phyloP scores from a whole-genome alignment of 179 eudicot genomes.

The Beta lomatogona region DNA sequence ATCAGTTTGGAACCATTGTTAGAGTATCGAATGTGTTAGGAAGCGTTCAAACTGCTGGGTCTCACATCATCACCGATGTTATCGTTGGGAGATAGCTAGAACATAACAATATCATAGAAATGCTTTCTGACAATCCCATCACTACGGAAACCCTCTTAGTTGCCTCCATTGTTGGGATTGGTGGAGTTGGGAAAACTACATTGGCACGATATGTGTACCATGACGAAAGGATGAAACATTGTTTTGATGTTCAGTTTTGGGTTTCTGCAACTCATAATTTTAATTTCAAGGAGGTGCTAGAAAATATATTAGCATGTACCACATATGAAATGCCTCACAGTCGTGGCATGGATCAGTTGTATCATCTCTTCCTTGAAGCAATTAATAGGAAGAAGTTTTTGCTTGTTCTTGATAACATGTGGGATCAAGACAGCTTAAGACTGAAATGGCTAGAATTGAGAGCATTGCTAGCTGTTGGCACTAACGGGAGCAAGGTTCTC shows the following conservation, averaged over 20 bases:
- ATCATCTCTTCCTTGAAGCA: background rate
- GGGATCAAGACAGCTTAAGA: slow-evolving; percentile 10
- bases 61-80: no score
- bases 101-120: no score
- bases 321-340: background rate
- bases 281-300: background rate
- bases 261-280: slow-evolving; percentile 1
- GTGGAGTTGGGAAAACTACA: slow-evolving; percentile 23
- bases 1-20: no score
- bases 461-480: no score
- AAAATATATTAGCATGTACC: background rate
- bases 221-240: slow-evolving; percentile 1
- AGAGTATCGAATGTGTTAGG: no score
- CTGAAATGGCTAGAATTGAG: no score
- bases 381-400: slow-evolving; percentile 4
- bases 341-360: background rate
- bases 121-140: no score
- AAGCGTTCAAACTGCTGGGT: no score
- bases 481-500: no score
- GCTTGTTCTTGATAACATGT: slow-evolving; percentile 21
- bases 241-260: slow-evolving; percentile 21
- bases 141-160: background rate
- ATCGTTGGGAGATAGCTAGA: no score
- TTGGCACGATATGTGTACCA: slow-evolving; percentile 17
- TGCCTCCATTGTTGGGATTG: slow-evolving; percentile 17